Percentiles rank a stretch among this genome's conserved stretches.
phyloP scores from a whole-genome alignment of 2,329 filamentous ascomycete genomes.

The Colletotrichum caudatum region DNA sequence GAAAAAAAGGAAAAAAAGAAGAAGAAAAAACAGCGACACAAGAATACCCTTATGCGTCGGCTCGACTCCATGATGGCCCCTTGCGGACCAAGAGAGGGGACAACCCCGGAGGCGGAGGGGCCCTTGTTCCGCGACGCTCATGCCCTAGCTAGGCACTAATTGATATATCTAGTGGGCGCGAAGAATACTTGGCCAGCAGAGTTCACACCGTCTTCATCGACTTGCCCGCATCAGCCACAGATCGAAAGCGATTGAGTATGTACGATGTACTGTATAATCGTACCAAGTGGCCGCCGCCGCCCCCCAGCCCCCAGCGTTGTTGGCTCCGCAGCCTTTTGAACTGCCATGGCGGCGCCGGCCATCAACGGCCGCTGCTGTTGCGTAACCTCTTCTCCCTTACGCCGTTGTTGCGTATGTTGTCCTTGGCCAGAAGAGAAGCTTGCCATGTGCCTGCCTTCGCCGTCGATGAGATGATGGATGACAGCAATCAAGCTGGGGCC shows the following conservation, averaged over 20 bases:
- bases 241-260: background rate
- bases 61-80: slow-evolving; percentile 28
- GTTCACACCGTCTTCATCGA: slow-evolving; percentile 10
- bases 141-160: background rate
- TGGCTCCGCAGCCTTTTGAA: background rate
- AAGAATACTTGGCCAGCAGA: background rate
- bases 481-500: background rate
- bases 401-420: background rate
- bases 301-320: background rate
- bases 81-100: slow-evolving; percentile 18
- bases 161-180: background rate
- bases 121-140: slow-evolving; percentile 19
- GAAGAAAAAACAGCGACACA: slow-evolving; percentile 1
- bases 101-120: slow-evolving; percentile 6
- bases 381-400: background rate
- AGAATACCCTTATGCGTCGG: slow-evolving; percentile 15
- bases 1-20: too few relatives aligned
- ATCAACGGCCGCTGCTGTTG: background rate
- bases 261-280: too few relatives aligned
- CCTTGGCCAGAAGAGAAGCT: too few relatives aligned
- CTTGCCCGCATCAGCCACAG: slow-evolving; percentile 14
- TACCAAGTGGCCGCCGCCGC: too few relatives aligned
- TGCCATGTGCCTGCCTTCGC: background rate
- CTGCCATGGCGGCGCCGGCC: background rate
- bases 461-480: background rate